These are phyloP conservation scores for Fusarium tjaetaba DNA, from an alignment of 2,329 filamentous ascomycete species.

Conservation along the genomic window DNA sequence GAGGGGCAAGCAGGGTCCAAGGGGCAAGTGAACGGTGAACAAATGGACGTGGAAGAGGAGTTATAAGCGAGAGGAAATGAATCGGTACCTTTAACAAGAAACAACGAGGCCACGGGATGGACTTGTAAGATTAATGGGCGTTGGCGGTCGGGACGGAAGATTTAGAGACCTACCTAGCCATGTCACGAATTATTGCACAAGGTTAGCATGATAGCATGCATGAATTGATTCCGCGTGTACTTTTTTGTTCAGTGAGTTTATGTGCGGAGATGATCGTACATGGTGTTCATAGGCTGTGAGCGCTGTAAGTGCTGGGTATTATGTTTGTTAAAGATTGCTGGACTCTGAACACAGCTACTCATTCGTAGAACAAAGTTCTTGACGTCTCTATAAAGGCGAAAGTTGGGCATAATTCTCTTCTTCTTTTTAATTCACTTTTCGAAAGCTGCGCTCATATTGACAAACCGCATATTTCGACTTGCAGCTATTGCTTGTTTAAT, in stretches of 20 bases:
- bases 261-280: neutral
- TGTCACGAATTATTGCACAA: constrained; percentile 40
- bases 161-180: constrained; percentile 41
- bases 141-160: constrained; percentile 45
- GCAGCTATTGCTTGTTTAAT: neutral
- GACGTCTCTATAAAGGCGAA: neutral
- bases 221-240: constrained; percentile 33
- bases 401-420: neutral
- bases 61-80: constrained; percentile 43
- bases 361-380: neutral
- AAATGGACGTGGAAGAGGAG: constrained; percentile 77
- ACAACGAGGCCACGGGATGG: constrained; percentile 38
- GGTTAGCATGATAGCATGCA: constrained; percentile 37
- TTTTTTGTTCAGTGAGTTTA: neutral
- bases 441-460: neutral
- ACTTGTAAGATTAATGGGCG: constrained; percentile 49
- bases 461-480: neutral
- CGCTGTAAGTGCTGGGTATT: neutral
- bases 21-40: constrained; percentile 63
- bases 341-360: constrained; percentile 1
- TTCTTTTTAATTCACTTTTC: neutral
- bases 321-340: neutral
- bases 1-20: constrained; percentile 59
- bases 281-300: constrained; percentile 2
- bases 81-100: constrained; percentile 3